phyloP scores from a whole-genome alignment of 1,284 basidiomycete genomes.

The Moesziomyces globuligerus region DNA sequence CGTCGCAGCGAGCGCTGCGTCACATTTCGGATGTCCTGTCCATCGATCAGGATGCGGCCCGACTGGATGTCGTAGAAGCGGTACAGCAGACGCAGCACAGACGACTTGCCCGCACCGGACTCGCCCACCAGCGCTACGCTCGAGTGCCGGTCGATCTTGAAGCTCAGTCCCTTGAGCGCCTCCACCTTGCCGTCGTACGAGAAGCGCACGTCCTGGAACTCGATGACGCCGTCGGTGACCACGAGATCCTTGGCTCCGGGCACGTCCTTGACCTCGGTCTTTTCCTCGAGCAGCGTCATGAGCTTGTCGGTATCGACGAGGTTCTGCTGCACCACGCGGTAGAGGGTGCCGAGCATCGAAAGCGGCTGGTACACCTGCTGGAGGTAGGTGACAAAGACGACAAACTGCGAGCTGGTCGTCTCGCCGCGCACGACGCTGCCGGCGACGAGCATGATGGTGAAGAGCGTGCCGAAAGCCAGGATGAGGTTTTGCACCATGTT shows the following conservation, averaged over 20 bases:
- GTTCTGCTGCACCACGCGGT: constrained; percentile 67
- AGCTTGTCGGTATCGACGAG: constrained; percentile 73
- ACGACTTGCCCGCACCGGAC: constrained; percentile 82
- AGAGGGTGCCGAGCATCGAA: constrained; percentile 62
- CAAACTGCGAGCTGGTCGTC: constrained; percentile 72
- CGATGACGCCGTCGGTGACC: constrained; percentile 79
- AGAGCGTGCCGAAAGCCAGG: constrained; percentile 58
- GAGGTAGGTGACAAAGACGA: constrained; percentile 82
- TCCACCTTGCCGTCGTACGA: constrained; percentile 78
- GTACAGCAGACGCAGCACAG: constrained; percentile 82
- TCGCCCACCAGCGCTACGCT: constrained; percentile 67
- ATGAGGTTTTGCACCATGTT: constrained; percentile 63
- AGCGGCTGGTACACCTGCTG: constrained; percentile 73
- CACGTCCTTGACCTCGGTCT: constrained; percentile 81
- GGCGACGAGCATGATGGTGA: constrained; percentile 55
- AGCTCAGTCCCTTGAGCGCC: constrained; percentile 81
- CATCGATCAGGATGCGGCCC: constrained; percentile 74
- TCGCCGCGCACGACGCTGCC: constrained; percentile 47
- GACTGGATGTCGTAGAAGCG: constrained; percentile 82
- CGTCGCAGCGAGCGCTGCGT: constrained; percentile 80
- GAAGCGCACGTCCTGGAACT: constrained; percentile 73
- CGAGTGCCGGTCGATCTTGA: constrained; percentile 78
- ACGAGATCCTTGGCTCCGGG: constrained; percentile 79
- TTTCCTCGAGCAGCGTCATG: constrained; percentile 66
- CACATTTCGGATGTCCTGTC: constrained; percentile 83